These are phyloP conservation scores for Neonectria hederae DNA, from an alignment of 2,329 filamentous ascomycete genomes.

Conservation along the genomic window DNA sequence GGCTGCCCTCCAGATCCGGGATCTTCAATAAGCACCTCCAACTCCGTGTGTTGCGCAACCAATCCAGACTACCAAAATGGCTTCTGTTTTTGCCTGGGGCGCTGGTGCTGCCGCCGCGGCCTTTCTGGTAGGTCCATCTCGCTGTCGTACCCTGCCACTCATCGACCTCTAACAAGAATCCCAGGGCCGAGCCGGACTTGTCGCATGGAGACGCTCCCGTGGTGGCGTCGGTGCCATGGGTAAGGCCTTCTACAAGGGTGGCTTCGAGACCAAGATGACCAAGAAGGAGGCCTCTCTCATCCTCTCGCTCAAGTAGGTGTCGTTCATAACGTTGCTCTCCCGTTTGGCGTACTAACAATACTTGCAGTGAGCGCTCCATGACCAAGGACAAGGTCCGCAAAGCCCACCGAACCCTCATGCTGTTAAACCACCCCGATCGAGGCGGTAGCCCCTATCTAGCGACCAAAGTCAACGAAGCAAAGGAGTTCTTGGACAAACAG, in stretches of 20 bases:
- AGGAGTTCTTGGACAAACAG: conserved; percentile 89
- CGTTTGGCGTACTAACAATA: conserved; percentile 17
- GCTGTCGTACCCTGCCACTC: neutral
- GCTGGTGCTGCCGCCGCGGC: conserved; percentile 61
- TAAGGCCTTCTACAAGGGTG: conserved; percentile 96
- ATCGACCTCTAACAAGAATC: conserved; percentile 22
- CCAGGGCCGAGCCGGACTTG: conserved; percentile 90
- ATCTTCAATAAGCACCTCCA: conserved; percentile 23
- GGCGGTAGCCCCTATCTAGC: conserved; percentile 96
- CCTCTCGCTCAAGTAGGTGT: conserved; percentile 81
- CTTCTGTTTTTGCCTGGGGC: conserved; percentile 57
- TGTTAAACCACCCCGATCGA: conserved; percentile 96
- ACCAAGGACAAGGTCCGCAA: conserved; percentile 96
- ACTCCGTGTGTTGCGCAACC: conserved; percentile 17
- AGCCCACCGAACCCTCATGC: conserved; percentile 94
- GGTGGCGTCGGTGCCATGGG: conserved; percentile 83
- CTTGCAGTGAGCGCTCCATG: conserved; percentile 78
- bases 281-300: conserved; percentile 91
- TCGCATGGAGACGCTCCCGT: conserved; percentile 85
- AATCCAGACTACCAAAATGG: conserved; percentile 43
- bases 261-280: conserved; percentile 97
- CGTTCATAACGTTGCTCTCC: neutral
- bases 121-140: conserved; percentile 55
- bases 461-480: conserved; percentile 98
- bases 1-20: conserved; percentile 30